Evolutionary conservation across 208 protist genomes (phyloP).

Genomic region (Eutreptiella sp.): DNA sequence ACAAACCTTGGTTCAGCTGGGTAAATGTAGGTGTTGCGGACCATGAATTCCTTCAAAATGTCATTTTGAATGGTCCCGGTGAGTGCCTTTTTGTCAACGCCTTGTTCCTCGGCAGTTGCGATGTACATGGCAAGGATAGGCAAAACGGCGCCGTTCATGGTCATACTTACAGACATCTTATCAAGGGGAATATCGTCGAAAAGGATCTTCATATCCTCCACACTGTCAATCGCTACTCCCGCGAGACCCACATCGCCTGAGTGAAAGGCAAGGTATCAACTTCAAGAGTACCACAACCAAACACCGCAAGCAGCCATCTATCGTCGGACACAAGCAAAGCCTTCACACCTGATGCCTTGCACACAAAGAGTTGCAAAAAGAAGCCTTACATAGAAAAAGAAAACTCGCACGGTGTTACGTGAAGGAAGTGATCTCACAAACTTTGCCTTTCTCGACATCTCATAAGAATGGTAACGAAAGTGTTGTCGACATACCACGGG

Average conservation of each 20-base stretch:
- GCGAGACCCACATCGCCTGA: slow-evolving; percentile 96
- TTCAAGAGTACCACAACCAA: neutral
- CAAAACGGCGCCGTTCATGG: slow-evolving; percentile 94
- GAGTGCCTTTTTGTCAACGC: slow-evolving; percentile 69
- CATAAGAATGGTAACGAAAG: no score
- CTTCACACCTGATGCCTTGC: no score
- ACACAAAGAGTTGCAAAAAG: no score
- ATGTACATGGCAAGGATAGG: slow-evolving; percentile 91
- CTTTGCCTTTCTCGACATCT: no score
- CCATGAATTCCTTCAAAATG: slow-evolving; percentile 96
- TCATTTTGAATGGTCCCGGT: slow-evolving; percentile 94
- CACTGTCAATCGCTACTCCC: slow-evolving; percentile 87
- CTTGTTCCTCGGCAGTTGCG: slow-evolving; percentile 83
- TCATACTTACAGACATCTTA: slow-evolving; percentile 90
- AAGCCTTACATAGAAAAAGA: no score
- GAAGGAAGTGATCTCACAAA: no score
- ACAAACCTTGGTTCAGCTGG: slow-evolving; percentile 81
- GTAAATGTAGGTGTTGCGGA: slow-evolving; percentile 94
- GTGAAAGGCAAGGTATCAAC: neutral
- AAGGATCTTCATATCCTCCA: slow-evolving; percentile 73
- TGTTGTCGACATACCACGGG: no score
- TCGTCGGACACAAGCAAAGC: no score
- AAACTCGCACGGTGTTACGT: no score
- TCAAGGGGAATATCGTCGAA: slow-evolving; percentile 86
- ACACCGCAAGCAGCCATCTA: neutral